phyloP scores from a whole-genome alignment of 2,329 filamentous ascomycete genomes.

The Fusarium sp. region DNA sequence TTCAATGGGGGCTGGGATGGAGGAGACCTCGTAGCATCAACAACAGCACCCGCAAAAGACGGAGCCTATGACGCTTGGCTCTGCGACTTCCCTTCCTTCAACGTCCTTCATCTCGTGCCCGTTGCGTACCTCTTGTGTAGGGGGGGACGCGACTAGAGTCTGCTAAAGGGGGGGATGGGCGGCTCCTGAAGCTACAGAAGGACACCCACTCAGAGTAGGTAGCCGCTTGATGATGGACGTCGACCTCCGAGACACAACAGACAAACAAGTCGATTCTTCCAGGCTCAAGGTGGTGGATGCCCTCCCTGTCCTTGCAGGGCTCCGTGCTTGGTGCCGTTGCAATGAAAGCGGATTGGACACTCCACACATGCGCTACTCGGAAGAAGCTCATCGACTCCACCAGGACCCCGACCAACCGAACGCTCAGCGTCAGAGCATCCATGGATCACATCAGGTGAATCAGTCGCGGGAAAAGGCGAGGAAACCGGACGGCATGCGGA shows the following conservation, averaged over 20 bases:
- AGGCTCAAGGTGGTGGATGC: constrained; percentile 31
- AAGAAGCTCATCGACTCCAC: constrained; percentile 41
- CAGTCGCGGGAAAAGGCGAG: constrained; percentile 11
- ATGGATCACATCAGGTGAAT: constrained; percentile 41
- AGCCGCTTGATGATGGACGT: constrained; percentile 13
- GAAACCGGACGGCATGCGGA: constrained; percentile 9
- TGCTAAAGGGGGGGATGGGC: constrained; percentile 5
- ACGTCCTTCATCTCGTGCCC: constrained; percentile 7
- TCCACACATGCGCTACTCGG: constrained; percentile 39
- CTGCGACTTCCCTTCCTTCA: constrained; percentile 7
- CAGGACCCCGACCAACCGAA: constrained; percentile 39
- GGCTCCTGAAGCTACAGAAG: constrained; percentile 14
- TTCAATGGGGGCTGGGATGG: constrained; percentile 31
- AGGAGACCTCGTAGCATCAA: constrained; percentile 30
- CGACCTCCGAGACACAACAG: not conserved
- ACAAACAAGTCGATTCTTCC: not conserved
- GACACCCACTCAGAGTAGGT: not conserved
- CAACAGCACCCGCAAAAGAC: constrained; percentile 28
- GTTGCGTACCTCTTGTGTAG: not conserved
- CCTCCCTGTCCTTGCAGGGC: constrained; percentile 40
- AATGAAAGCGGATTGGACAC: constrained; percentile 44
- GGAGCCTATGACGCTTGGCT: constrained; percentile 34
- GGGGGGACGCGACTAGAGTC: not conserved
- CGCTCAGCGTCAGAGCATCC: constrained; percentile 34
- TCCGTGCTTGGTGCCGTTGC: constrained; percentile 36